phyloP scores from a whole-genome alignment of 192 early-diverging fungal species.

The Backusella parvicylindrica region DNA sequence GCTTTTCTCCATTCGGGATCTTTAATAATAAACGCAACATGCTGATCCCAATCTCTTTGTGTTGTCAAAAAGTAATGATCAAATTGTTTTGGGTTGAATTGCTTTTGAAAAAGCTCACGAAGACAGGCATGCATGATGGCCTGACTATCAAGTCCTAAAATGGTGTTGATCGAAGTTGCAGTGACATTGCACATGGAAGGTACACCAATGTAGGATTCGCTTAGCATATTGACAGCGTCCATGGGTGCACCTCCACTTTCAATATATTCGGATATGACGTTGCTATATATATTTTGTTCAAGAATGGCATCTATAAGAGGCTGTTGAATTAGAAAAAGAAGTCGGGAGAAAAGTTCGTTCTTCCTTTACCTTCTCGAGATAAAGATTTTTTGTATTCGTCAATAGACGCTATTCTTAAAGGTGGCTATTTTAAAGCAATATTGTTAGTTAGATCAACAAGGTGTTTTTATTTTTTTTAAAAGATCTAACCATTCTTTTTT shows the following conservation, averaged over 20 bases:
- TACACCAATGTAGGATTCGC: slow-evolving; percentile 49
- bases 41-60: slow-evolving; percentile 3
- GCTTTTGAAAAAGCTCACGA: slow-evolving; percentile 54
- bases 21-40: slow-evolving; percentile 50
- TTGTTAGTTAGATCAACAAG: background rate
- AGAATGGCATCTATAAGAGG: slow-evolving; percentile 38
- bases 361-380: slow-evolving; percentile 11
- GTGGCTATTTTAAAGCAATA: background rate
- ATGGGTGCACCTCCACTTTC: slow-evolving; percentile 45
- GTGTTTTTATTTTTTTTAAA: background rate
- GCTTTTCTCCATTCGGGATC: slow-evolving; percentile 60
- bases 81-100: slow-evolving; percentile 54
- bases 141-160: slow-evolving; percentile 42
- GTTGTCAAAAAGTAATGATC: slow-evolving; percentile 48
- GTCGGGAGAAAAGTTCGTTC: too few relatives aligned
- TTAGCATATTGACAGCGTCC: slow-evolving; percentile 45
- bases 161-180: slow-evolving; percentile 32
- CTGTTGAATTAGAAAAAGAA: background rate
- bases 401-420: slow-evolving; percentile 2
- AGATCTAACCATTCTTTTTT: background rate
- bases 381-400: slow-evolving; percentile 14
- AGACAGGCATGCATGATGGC: slow-evolving; percentile 24
- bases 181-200: slow-evolving; percentile 53
- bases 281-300: slow-evolving; percentile 40
- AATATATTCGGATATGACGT: slow-evolving; percentile 36